Evolutionary conservation across 805 yeast species (phyloP).

Genomic region (Myxozyma vanderwaltii): DNA sequence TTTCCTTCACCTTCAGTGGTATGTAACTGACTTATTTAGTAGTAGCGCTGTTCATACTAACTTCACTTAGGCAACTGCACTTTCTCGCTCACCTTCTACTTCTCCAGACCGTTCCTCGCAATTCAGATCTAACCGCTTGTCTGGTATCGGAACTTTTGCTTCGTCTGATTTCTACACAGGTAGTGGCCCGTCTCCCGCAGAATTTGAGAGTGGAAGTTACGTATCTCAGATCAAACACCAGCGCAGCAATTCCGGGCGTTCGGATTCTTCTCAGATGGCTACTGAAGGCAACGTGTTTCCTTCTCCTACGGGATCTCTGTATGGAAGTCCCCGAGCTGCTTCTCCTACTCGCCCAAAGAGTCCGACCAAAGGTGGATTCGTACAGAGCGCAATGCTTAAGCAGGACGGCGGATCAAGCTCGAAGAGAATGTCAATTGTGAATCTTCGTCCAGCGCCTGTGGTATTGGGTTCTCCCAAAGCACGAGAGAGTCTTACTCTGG

Average conservation of each 20-base stretch:
- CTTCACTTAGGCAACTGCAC: neutral
- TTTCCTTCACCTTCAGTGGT: conserved; percentile 23
- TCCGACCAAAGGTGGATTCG: conserved; percentile 27
- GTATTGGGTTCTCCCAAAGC: conserved; percentile 15
- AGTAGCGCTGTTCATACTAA: neutral
- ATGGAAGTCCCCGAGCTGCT: conserved; percentile 14
- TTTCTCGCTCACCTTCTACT: conserved; percentile 18
- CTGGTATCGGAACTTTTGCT: conserved; percentile 30
- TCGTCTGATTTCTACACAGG: conserved; percentile 29
- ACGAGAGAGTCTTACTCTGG: neutral
- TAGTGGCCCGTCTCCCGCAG: conserved; percentile 17
- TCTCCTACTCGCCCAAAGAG: conserved; percentile 22
- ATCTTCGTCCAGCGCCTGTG: conserved; percentile 27
- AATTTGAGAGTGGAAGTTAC: conserved; percentile 23
- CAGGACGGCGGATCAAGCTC: conserved; percentile 15
- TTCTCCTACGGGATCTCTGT: neutral
- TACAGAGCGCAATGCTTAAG: conserved; percentile 29
- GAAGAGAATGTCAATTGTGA: conserved; percentile 26
- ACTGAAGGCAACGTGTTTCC: neutral
- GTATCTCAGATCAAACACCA: conserved; percentile 1
- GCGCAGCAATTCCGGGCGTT: conserved; percentile 13
- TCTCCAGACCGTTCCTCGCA: conserved; percentile 28
- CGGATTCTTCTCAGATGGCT: conserved; percentile 11
- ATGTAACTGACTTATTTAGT: neutral
- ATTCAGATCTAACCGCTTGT: conserved; percentile 25